Evolutionary conservation across 495 filamentous ascomycete species (phyloP).

Genomic region (Apiosordaria backusii): DNA sequence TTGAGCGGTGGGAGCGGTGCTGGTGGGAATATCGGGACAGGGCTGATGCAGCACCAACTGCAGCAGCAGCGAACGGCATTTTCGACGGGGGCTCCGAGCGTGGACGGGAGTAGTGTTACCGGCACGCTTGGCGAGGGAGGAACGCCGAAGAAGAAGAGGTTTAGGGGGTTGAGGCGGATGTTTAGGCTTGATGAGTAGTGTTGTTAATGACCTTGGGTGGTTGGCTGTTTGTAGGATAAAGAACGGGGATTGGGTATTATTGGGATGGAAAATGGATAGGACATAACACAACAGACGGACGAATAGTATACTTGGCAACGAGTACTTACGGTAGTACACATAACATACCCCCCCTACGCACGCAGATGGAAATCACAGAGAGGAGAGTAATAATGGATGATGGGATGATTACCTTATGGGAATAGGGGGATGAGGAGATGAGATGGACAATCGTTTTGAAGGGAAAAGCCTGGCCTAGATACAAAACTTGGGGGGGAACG

Average conservation of each 20-base stretch:
- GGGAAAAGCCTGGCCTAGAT: too few species aligned
- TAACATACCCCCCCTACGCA: too few species aligned
- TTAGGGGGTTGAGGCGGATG: slow-evolving; percentile 51
- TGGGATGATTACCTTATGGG: too few species aligned
- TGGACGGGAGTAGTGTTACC: slow-evolving; percentile 19
- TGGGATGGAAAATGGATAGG: background rate
- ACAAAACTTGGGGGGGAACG: too few species aligned
- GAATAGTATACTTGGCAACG: background rate
- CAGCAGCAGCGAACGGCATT: slow-evolving; percentile 20
- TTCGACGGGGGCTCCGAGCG: slow-evolving; percentile 16
- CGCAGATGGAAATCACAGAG: too few species aligned
- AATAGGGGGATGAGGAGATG: too few species aligned
- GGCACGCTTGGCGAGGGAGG: slow-evolving; percentile 28
- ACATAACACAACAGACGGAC: background rate
- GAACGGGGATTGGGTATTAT: background rate
- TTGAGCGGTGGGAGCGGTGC: slow-evolving; percentile 17
- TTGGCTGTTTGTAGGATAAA: background rate
- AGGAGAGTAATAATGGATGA: too few species aligned
- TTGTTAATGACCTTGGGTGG: background rate
- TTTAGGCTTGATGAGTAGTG: slow-evolving; percentile 52
- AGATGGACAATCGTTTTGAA: too few species aligned
- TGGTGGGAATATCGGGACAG: background rate
- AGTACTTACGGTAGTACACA: background rate
- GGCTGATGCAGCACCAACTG: slow-evolving; percentile 2
- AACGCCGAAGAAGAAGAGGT: slow-evolving; percentile 60